These are phyloP conservation scores for Neofusicoccum cordaticola DNA, from an alignment of 2,329 filamentous ascomycete species.

Conservation along the genomic window DNA sequence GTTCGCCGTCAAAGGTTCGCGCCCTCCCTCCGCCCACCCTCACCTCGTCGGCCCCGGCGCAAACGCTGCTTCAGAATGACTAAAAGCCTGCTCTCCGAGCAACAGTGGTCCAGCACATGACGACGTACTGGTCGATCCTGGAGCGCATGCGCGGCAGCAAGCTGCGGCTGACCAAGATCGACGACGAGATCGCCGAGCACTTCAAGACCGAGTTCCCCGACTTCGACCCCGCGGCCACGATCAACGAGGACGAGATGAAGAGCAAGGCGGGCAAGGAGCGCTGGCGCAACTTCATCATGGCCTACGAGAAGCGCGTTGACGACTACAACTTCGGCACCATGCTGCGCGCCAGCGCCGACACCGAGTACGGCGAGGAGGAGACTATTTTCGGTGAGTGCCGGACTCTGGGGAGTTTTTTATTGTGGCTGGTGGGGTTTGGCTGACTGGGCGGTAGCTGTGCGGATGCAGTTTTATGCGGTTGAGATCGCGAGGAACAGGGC, in stretches of 20 bases:
- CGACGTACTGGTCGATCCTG: constrained; percentile 95
- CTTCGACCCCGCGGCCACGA: constrained; percentile 75
- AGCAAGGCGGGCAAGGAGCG: constrained; percentile 90
- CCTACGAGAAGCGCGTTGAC: constrained; percentile 90
- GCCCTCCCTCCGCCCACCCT: constrained; percentile 6
- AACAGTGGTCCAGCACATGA: constrained; percentile 84
- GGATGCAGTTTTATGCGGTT: constrained; percentile 82
- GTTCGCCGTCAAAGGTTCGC: constrained; percentile 87
- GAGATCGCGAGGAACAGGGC: constrained; percentile 76
- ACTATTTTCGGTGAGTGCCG: constrained; percentile 78
- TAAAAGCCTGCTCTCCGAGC: no score
- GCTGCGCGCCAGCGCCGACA: constrained; percentile 72
- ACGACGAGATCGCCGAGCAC: constrained; percentile 91
- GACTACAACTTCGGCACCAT: constrained; percentile 99
- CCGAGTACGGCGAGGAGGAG: constrained; percentile 81
- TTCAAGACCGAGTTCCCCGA: constrained; percentile 88
- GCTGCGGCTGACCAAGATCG: constrained; percentile 86
- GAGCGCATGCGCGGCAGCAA: constrained; percentile 86
- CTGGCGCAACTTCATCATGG: constrained; percentile 92
- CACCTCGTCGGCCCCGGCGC: no score
- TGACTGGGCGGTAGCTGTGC: constrained; percentile 48
- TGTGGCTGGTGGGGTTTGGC: neutral
- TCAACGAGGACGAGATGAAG: constrained; percentile 96
- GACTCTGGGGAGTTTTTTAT: neutral
- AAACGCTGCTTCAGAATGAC: no score